Conservation (phyloP, 2,329 filamentous ascomycete genomes). For the Onygenales sp. region DNA sequence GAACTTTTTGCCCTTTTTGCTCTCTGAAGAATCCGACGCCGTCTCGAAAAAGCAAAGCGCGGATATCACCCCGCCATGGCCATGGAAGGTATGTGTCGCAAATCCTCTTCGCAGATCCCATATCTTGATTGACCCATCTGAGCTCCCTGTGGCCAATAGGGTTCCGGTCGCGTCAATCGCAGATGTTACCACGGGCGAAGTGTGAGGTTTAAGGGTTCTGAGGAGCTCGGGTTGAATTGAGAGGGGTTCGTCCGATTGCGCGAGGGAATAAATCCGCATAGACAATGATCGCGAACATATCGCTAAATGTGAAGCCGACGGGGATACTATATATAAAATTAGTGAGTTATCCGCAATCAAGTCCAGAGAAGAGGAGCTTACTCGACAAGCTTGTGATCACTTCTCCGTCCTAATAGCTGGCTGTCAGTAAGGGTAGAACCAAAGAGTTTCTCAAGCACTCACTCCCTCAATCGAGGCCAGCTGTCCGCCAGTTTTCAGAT, state of each 20-base stretch:
- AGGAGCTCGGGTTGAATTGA: constrained; percentile 58
- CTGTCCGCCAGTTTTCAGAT: constrained; percentile 72
- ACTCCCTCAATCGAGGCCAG: constrained; percentile 83
- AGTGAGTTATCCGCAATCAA: not conserved
- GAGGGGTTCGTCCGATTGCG: constrained; percentile 45
- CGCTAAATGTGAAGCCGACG: constrained; percentile 77
- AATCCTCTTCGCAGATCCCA: constrained; percentile 91
- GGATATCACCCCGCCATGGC: constrained; percentile 83
- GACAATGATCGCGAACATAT: constrained; percentile 91
- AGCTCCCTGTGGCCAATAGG: constrained; percentile 81
- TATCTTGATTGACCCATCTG: constrained; percentile 88
- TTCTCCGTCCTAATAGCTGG: constrained; percentile 51
- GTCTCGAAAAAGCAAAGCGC: constrained; percentile 86
- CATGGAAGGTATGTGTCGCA: constrained; percentile 89
- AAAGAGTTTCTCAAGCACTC: constrained; percentile 25
- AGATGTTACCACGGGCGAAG: constrained; percentile 78
- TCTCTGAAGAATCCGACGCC: constrained; percentile 34
- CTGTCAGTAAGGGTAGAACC: constrained; percentile 11
- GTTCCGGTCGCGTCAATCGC: constrained; percentile 81
- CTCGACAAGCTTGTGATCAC: constrained; percentile 36
- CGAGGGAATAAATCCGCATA: constrained; percentile 80
- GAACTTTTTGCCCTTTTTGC: constrained; percentile 38
- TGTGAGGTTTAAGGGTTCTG: constrained; percentile 79
- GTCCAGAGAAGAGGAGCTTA: constrained; percentile 15
- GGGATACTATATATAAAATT: constrained; percentile 55